Conservation (phyloP, 176 grass and related monocot genomes). For the Carex pumila region DNA sequence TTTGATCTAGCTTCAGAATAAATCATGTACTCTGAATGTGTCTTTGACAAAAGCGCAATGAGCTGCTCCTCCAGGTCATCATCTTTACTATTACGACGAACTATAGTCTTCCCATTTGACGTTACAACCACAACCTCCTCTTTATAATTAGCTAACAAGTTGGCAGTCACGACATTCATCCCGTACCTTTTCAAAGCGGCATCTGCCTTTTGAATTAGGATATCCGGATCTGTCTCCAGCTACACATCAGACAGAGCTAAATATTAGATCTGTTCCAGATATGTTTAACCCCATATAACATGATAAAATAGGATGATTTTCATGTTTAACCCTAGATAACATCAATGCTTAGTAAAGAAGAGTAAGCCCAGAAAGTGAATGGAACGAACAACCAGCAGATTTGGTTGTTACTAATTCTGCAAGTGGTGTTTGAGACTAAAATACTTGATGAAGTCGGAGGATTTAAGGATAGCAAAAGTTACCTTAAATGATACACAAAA, state of each 20-base stretch:
- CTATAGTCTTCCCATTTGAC: slow-evolving; percentile 18
- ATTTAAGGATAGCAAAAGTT: slow-evolving; percentile 5
- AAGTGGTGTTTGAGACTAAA: neutral
- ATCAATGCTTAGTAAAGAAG: neutral
- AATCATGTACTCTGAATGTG: slow-evolving; percentile 46
- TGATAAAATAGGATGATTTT: neutral
- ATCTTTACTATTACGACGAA: slow-evolving; percentile 24
- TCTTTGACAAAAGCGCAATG: slow-evolving; percentile 30
- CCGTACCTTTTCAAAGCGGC: slow-evolving; percentile 60
- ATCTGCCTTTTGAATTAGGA: slow-evolving; percentile 60
- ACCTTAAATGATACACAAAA: slow-evolving; percentile 93
- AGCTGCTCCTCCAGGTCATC: slow-evolving; percentile 70
- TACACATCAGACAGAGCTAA: slow-evolving; percentile 5
- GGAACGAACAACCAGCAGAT: neutral
- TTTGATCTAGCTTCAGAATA: neutral
- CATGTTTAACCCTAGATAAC: neutral
- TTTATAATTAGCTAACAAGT: slow-evolving; percentile 74
- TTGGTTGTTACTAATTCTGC: neutral
- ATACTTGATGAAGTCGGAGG: neutral
- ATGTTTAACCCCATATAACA: neutral
- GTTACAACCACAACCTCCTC: slow-evolving; percentile 58
- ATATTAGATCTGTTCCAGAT: neutral
- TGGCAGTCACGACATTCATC: slow-evolving; percentile 71
- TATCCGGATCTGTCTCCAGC: slow-evolving; percentile 86
- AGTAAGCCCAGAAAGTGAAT: neutral